Conservation (phyloP, 768 basidiomycete genomes). For the Mycena haematopus region DNA sequence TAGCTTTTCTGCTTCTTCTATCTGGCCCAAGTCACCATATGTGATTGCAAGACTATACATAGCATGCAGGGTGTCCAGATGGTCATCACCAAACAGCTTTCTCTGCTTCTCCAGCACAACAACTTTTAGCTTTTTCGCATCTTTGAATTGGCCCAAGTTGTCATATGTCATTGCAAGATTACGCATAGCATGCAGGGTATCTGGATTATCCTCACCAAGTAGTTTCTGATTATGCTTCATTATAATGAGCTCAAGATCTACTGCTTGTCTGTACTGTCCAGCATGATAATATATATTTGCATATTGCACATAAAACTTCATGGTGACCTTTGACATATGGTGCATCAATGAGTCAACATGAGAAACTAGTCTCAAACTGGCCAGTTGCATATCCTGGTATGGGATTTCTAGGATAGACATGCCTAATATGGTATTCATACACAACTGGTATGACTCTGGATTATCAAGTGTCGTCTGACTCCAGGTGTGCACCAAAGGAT, state of each 20-base stretch:
- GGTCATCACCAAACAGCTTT: no score
- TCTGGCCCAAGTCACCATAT: background rate
- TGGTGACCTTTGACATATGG: background rate
- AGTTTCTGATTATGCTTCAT: background rate
- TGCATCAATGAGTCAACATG: background rate
- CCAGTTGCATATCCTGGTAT: background rate
- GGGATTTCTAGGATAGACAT: background rate
- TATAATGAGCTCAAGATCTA: background rate
- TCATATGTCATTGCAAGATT: no score
- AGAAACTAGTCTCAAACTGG: background rate
- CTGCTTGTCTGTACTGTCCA: background rate
- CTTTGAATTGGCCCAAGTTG: no score
- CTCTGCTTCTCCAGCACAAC: no score
- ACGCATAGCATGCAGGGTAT: background rate
- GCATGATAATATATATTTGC: background rate
- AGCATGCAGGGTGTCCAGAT: no score
- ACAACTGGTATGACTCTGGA: background rate
- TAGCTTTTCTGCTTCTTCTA: background rate
- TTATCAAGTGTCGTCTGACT: background rate
- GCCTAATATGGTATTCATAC: background rate
- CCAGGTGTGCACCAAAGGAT: background rate
- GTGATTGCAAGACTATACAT: no score
- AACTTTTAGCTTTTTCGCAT: no score
- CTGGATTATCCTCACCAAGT: background rate
- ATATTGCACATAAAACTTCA: no score